A percentile compares a stretch with the other conserved stretches of the same genome.
Evolutionary conservation across 768 basidiomycete genomes (phyloP).

Genomic region (Dictyophora rubrovolvata): DNA sequence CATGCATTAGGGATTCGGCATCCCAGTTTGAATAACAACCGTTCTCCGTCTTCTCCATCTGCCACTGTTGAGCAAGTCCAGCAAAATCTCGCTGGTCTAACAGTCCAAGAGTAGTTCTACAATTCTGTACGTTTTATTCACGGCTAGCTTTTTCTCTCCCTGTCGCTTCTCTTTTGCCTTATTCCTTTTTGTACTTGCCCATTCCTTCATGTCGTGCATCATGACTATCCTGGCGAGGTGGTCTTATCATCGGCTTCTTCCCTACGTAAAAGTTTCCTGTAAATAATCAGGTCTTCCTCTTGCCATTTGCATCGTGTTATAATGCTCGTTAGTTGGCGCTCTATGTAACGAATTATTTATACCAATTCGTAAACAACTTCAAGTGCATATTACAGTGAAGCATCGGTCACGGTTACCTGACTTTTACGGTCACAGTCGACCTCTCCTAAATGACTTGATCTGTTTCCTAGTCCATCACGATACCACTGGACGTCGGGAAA

Average conservation of each 20-base stretch:
- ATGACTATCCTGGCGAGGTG: no score
- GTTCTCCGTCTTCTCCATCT: conserved; percentile 24
- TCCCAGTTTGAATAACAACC: conserved; percentile 48
- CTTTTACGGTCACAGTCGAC: no score
- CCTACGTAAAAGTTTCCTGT: no score
- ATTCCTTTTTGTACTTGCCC: background rate
- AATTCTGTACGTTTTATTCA: background rate
- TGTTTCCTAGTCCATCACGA: background rate
- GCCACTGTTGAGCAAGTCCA: conserved; percentile 58
- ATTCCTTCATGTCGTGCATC: background rate
- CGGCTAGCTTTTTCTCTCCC: background rate
- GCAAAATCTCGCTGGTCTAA: conserved; percentile 65
- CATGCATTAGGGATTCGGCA: conserved; percentile 78
- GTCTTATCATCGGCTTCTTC: no score
- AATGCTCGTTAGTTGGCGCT: no score
- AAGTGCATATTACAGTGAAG: no score
- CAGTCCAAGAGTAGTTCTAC: conserved; percentile 53
- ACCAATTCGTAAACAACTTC: no score
- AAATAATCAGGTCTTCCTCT: no score
- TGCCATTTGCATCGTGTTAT: no score
- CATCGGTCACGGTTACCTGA: no score
- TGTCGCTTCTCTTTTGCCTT: background rate
- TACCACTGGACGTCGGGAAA: background rate
- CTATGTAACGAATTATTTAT: no score
- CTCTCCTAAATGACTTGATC: background rate